These are phyloP conservation scores for Xerocomus spinulosus DNA, from an alignment of 768 basidiomycete genomes.

Conservation along the genomic window DNA sequence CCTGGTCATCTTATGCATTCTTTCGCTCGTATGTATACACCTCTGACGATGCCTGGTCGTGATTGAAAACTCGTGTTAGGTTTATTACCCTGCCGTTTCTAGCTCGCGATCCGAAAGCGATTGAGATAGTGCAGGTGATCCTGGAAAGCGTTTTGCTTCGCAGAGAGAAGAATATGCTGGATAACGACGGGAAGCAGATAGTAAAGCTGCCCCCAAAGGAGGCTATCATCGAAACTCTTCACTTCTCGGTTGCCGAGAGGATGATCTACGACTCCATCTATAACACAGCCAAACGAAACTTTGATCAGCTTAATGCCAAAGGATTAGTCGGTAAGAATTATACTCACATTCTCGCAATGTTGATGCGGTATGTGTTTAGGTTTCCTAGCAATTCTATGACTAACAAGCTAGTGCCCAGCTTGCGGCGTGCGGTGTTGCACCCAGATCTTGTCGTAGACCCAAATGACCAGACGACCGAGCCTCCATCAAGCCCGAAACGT, in stretches of 20 bases:
- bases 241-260: conserved; percentile 74
- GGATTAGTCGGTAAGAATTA: conserved; percentile 78
- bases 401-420: conserved; percentile 37
- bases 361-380: conserved; percentile 67
- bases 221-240: conserved; percentile 67
- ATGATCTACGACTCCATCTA: conserved; percentile 90
- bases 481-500: conserved; percentile 31
- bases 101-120: conserved; percentile 84
- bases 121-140: conserved; percentile 93
- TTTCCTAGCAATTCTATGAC: not conserved
- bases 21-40: conserved; percentile 69
- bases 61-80: conserved; percentile 34
- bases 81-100: conserved; percentile 93
- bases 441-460: conserved; percentile 72
- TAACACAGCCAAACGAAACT: conserved; percentile 69
- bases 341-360: conserved; percentile 87
- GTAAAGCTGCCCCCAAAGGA: conserved; percentile 87
- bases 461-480: conserved; percentile 36
- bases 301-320: conserved; percentile 73
- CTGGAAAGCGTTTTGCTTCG: conserved; percentile 83
- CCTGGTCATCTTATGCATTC: conserved; percentile 81
- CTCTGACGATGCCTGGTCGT: not conserved
- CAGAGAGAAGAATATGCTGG: conserved; percentile 91
- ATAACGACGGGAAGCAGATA: conserved; percentile 79
- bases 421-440: conserved; percentile 91